Base-by-base conservation (phyloP, 2,329 filamentous ascomycete genomes). In the Penicillium crustosum region DNA sequence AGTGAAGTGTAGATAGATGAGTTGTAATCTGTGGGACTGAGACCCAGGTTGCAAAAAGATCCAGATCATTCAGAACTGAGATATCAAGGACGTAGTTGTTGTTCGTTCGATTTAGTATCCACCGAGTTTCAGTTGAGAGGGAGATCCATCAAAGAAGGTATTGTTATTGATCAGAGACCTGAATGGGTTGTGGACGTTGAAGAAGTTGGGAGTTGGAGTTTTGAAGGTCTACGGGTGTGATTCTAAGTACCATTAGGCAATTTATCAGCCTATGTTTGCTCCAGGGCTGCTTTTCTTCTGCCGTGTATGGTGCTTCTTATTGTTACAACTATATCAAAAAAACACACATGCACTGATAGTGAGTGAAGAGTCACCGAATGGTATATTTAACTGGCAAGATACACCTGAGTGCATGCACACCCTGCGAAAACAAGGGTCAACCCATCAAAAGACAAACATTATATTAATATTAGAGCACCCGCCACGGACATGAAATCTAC, bases 401-500 rank as follows among this genome's bases (percentile, higher is more conserved):
- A 19, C 17, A 17, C 17, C 25, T 15, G 13, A 17, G 6, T 49
- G 39, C 27, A 29, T 49, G 35, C 17, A 50, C 17, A 8, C 25
- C 13, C 6, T 31, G 13, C n/a, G 13, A 41, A 19, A 41, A 15
- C 27, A 23, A 12, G 35, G 36, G 13, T 12, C 9, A 5, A 33
- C 23, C 4, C 13, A 19, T 1, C n/a, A 25, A 27, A 29, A 35
- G 9, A 15, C 12, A 17, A 43, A 31, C n/a, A 1, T 25, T 23
- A n/a, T 10, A 29, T 41, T 33, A 41, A 36, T 25, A 48, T 45
- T 33, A 41, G 27, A 45, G 3, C 12, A 33, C 9, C 27, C 21
- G 6, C 17, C 35, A 17, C 9, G n/a, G 27, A 12, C 23, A 15
- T n/a, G 21, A 43, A 38, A 33, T 59, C 55, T 63, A 67, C 47